Conservation (phyloP, 1,284 basidiomycete species). For the Ganoderma resinaceum region DNA sequence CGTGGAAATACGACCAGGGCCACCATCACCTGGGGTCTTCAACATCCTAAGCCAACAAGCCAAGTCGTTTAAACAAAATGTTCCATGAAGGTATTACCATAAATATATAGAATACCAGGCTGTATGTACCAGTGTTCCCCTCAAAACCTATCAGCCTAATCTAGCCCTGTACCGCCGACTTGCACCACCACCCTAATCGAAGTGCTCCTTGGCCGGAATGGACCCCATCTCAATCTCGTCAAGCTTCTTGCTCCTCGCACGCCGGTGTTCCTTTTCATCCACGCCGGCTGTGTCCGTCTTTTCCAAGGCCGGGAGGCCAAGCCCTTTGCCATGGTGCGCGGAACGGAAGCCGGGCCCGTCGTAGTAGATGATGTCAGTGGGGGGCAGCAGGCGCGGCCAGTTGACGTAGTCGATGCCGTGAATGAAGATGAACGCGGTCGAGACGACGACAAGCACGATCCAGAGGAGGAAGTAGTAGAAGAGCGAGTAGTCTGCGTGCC, state of each 20-base stretch:
- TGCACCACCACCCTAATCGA: slow-evolving; percentile 54
- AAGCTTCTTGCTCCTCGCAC: slow-evolving; percentile 48
- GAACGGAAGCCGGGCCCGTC: slow-evolving; percentile 87
- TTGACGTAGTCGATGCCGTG: slow-evolving; percentile 91
- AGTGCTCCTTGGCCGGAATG: slow-evolving; percentile 62
- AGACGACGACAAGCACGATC: slow-evolving; percentile 67
- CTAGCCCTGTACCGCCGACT: neutral
- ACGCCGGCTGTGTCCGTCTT: slow-evolving; percentile 43
- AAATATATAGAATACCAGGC: slow-evolving; percentile 29
- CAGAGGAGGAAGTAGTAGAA: slow-evolving; percentile 84
- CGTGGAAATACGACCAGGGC: slow-evolving; percentile 11
- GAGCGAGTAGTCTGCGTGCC: slow-evolving; percentile 72
- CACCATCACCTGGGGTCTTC: no score
- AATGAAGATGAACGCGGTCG: slow-evolving; percentile 75
- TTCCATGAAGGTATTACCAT: slow-evolving; percentile 23
- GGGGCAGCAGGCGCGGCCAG: slow-evolving; percentile 91
- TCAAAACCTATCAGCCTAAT: neutral
- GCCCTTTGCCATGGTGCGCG: slow-evolving; percentile 79
- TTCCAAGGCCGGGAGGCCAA: slow-evolving; percentile 47
- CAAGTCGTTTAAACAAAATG: neutral
- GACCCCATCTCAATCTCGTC: slow-evolving; percentile 65
- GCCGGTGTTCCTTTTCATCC: slow-evolving; percentile 45
- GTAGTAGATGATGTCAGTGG: slow-evolving; percentile 87
- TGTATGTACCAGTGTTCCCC: neutral
- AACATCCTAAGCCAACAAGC: neutral